A percentile compares a stretch with the other conserved stretches of the same genome.
phyloP scores from a whole-genome alignment of 257 asterid species.

The Solanum okadae region DNA sequence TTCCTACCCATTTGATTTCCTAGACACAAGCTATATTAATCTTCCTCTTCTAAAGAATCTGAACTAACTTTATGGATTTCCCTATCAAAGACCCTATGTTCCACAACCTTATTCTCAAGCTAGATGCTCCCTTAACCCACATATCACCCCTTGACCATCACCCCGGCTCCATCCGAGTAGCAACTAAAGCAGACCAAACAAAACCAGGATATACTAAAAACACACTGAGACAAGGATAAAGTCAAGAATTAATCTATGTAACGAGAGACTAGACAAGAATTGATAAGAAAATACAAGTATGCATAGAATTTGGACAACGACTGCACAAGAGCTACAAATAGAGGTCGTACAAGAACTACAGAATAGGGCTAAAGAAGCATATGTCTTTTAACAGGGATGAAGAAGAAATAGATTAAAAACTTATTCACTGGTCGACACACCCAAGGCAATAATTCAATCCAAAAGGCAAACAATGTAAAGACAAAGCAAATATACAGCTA shows the following conservation, averaged over 20 bases:
- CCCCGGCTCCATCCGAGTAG: neutral
- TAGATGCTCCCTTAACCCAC: neutral
- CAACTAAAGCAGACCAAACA: neutral
- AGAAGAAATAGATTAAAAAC: too few species aligned
- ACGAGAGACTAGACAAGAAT: neutral
- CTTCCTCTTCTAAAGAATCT: neutral
- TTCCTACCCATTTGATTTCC: neutral
- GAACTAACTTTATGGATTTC: neutral
- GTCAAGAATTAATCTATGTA: neutral
- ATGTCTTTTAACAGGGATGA: too few species aligned
- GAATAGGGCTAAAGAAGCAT: too few species aligned
- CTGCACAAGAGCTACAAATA: too few species aligned
- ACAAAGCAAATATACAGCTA: too few species aligned
- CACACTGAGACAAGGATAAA: neutral
- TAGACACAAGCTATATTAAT: neutral
- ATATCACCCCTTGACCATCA: neutral
- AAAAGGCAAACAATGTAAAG: too few species aligned
- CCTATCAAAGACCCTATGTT: neutral
- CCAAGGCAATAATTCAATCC: too few species aligned
- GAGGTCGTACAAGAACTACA: too few species aligned
- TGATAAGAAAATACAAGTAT: too few species aligned
- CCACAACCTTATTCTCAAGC: neutral
- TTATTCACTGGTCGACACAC: too few species aligned
- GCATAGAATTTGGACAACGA: too few species aligned
- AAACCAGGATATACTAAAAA: neutral